Percentiles rank a stretch among this genome's conserved stretches.
phyloP scores from a whole-genome alignment of 208 protist species.

The Leishmania turanica region DNA sequence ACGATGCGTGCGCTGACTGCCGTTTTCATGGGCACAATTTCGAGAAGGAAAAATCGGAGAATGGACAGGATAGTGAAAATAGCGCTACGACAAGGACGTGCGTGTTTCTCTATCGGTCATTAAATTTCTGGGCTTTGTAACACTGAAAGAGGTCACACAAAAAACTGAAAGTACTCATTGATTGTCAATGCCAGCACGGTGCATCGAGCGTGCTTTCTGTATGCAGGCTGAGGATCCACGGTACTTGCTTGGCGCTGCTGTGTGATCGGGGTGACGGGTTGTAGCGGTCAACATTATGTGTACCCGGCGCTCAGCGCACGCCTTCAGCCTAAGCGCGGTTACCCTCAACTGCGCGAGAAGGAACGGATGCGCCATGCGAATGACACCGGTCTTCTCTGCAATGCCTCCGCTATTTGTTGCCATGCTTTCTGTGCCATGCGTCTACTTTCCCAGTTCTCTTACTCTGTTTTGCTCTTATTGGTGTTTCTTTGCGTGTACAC shows the following conservation, averaged over 20 bases:
- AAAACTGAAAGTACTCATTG: neutral
- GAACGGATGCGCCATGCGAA: neutral
- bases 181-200: neutral
- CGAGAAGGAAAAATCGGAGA: neutral
- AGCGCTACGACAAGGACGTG: neutral
- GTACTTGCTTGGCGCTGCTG: neutral
- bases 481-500: conserved; percentile 11
- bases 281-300: neutral
- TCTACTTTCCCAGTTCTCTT: neutral
- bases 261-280: neutral
- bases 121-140: neutral
- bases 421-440: neutral
- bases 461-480: conserved; percentile 7
- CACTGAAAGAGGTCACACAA: neutral
- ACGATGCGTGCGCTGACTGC: neutral
- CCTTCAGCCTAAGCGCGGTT: neutral
- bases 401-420: neutral
- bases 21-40: neutral
- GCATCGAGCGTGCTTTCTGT: neutral
- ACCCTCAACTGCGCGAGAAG: neutral
- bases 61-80: neutral
- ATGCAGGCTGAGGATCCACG: neutral
- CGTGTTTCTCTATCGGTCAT: neutral
- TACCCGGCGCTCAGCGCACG: neutral
- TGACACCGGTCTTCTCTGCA: neutral